A percentile compares a stretch with the other conserved stretches of the same genome.
These are phyloP conservation scores for Ajuga reptans DNA, from an alignment of 305 asterid species.

Conservation along the genomic window DNA sequence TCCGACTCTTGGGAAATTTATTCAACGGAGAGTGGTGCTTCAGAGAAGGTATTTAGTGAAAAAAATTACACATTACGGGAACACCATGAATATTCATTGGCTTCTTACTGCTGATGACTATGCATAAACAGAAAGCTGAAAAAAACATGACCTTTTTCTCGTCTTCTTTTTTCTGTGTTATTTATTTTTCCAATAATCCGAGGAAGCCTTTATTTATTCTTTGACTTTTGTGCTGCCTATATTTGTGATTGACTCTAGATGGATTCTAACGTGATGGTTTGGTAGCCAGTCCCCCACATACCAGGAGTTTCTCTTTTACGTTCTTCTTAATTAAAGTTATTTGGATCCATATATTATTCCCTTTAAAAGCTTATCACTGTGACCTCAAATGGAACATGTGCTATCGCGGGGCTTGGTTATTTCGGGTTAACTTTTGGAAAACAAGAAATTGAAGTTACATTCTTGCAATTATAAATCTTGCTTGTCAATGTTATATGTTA, in stretches of 20 bases:
- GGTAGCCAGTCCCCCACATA: constrained; percentile 11
- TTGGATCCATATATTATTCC: constrained; percentile 7
- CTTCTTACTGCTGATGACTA: constrained; percentile 2
- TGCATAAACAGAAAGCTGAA: neutral
- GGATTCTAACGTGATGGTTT: constrained; percentile 7
- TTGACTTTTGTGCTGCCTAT: neutral
- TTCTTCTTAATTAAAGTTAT: constrained; percentile 12
- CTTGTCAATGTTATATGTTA: constrained; percentile 15
- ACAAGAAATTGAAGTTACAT: constrained; percentile 9
- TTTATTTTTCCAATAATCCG: neutral
- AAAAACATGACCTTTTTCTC: neutral
- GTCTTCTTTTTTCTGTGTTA: constrained; percentile 6
- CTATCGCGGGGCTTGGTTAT: neutral
- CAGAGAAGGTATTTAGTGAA: constrained; percentile 49
- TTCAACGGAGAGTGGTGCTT: constrained; percentile 36
- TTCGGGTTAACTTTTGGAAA: neutral
- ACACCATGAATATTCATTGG: neutral
- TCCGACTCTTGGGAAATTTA: constrained; percentile 74
- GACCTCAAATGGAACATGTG: constrained; percentile 3
- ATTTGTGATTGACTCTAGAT: constrained; percentile 2
- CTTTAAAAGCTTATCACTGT: neutral
- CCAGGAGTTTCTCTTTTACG: neutral
- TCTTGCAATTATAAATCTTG: constrained; percentile 12
- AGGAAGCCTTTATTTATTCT: neutral
- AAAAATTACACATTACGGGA: constrained; percentile 5